A percentile compares a stretch with the other conserved stretches of the same genome.
phyloP scores from a whole-genome alignment of 768 basidiomycete species.

The Clavaria fumosa region DNA sequence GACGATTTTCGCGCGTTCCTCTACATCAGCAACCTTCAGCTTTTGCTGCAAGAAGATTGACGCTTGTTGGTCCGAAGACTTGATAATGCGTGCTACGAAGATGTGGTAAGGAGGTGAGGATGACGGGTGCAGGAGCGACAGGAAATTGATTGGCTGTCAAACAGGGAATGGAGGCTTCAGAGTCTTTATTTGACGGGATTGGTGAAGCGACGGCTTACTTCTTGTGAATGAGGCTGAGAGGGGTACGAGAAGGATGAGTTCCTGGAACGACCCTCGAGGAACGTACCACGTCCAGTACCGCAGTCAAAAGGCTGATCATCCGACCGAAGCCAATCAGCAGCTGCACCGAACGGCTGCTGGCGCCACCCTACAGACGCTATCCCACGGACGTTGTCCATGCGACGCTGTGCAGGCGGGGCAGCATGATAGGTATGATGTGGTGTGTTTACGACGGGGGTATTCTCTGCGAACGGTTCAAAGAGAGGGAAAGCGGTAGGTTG shows the following conservation, averaged over 20 bases:
- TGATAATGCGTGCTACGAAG: conserved; percentile 76
- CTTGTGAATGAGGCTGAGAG: conserved; percentile 22
- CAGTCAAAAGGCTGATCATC: conserved; percentile 22
- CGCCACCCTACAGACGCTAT: conserved; percentile 24
- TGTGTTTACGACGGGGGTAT: conserved; percentile 23
- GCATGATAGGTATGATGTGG: conserved; percentile 19
- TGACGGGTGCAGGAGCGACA: conserved; percentile 72
- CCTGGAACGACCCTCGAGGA: conserved; percentile 18
- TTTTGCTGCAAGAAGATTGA: conserved; percentile 86
- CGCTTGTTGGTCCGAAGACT: conserved; percentile 80
- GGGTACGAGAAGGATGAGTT: conserved; percentile 18
- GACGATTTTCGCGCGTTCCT: conserved; percentile 70
- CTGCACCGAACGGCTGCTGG: conserved; percentile 9
- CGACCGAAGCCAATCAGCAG: conserved; percentile 29
- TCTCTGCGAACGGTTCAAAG: conserved; percentile 41
- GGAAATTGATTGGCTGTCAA: conserved; percentile 72
- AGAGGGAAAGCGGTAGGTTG: conserved; percentile 22
- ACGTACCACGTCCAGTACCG: conserved; percentile 11
- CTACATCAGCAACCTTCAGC: conserved; percentile 67
- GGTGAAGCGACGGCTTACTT: conserved; percentile 29
- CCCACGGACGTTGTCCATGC: conserved; percentile 22
- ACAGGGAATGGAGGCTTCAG: conserved; percentile 12
- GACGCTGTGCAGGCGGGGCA: no score
- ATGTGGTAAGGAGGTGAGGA: conserved; percentile 72
- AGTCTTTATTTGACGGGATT: conserved; percentile 9